Evolutionary conservation across 129 eudicot genomes (phyloP).

Genomic region (Gnaphalium uliginosum): DNA sequence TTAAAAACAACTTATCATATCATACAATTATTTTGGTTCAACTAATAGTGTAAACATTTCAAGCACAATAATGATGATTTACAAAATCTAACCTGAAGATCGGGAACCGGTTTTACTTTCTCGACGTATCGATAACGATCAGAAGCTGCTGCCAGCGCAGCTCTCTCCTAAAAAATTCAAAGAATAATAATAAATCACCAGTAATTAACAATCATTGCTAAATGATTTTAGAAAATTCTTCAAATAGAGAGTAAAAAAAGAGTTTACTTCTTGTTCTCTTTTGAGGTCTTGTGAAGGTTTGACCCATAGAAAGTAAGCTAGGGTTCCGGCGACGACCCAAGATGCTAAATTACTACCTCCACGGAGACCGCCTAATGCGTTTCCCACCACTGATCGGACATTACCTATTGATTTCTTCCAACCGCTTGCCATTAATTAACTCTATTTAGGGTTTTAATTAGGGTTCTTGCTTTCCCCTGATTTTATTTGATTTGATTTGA

Average conservation of each 20-base stretch:
- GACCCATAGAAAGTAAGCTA: constrained; percentile 59
- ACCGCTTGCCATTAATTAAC: constrained; percentile 33
- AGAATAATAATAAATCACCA: background rate
- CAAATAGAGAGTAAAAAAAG: background rate
- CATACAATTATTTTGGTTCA: background rate
- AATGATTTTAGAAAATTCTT: background rate
- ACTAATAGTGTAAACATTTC: background rate
- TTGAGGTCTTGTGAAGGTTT: constrained; percentile 61
- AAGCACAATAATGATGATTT: background rate
- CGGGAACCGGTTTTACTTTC: constrained; percentile 60
- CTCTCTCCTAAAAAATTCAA: constrained; percentile 41
- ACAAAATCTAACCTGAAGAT: constrained; percentile 52
- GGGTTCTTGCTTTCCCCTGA: constrained; percentile 20
- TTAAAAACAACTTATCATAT: too few species aligned
- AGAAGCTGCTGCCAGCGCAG: constrained; percentile 51
- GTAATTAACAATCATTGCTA: background rate
- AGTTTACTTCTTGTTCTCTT: constrained; percentile 48
- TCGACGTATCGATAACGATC: constrained; percentile 61
- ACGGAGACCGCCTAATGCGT: constrained; percentile 53
- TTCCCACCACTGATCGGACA: constrained; percentile 42
- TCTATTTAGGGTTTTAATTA: constrained; percentile 18
- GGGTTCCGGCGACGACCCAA: constrained; percentile 74
- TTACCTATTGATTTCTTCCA: constrained; percentile 44
- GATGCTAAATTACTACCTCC: constrained; percentile 55
- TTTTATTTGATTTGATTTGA: background rate